Percentiles rank a stretch among this genome's conserved stretches.
Evolutionary conservation across 192 early-diverging fungal species (phyloP).

Genomic region (Umbelopsis ramanniana): DNA sequence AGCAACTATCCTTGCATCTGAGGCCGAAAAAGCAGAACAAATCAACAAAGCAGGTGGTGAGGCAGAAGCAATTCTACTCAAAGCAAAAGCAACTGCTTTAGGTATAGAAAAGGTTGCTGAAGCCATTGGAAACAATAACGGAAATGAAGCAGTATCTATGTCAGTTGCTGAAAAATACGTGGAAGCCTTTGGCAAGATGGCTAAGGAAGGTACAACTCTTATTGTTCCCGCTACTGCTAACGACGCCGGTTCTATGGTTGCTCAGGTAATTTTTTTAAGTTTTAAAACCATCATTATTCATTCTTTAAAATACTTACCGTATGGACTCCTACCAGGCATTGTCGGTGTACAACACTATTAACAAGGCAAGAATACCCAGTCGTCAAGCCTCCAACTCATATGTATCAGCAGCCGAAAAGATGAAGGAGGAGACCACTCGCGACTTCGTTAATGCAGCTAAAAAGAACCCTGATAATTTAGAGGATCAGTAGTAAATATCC

Average conservation of each 20-base stretch:
- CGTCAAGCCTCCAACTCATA: not conserved
- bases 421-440: conserved; percentile 35
- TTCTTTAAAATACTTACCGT: not conserved
- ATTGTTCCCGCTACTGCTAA: conserved; percentile 84
- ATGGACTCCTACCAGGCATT: conserved; percentile 38
- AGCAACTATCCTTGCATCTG: conserved; percentile 90
- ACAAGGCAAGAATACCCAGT: conserved; percentile 37
- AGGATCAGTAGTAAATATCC: conserved; percentile 10
- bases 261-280: conserved; percentile 59
- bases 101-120: conserved; percentile 81
- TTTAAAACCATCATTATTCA: not conserved
- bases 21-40: conserved; percentile 87
- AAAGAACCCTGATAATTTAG: conserved; percentile 12
- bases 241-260: conserved; percentile 88
- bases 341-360: conserved; percentile 55
- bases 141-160: conserved; percentile 85
- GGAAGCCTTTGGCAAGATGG: conserved; percentile 88
- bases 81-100: conserved; percentile 79
- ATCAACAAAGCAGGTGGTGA: conserved; percentile 92
- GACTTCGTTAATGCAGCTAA: conserved; percentile 35
- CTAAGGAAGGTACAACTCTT: conserved; percentile 91
- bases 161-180: conserved; percentile 97
- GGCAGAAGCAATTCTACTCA: conserved; percentile 85
- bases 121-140: conserved; percentile 70
- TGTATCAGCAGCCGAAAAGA: conserved; percentile 21